Base-by-base conservation (phyloP, 495 filamentous ascomycete genomes). In the Xylaria flabelliformis region DNA sequence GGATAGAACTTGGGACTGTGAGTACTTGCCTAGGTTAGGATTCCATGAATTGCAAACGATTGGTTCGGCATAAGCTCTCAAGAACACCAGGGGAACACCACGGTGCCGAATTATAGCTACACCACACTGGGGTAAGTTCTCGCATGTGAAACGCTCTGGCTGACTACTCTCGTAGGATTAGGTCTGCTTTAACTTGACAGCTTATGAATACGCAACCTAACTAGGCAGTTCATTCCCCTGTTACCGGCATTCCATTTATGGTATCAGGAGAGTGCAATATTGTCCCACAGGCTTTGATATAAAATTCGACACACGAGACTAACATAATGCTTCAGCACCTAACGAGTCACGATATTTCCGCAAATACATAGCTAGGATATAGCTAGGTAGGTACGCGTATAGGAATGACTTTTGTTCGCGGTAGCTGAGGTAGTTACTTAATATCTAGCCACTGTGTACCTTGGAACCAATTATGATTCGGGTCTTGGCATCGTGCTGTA, bases 71-170 rank as follows among this genome's bases (percentile, higher is more conserved):
- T 44, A 21, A 29, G 32, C 24, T 39, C 58, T 17, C 12, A 21
- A 9, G 39, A 61, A 61, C 36, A 1, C 5, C 61, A 64, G 36
- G 39, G 58, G 36, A 63, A 64, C 4, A 42, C 39, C 39, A 39
- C 58, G 56, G 12, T 39, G 46, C 64, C 46, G 64, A 67, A 46
- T 66, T 66, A 51, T 66, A 66, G 64, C 46, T 26, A 46, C 64
- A 66, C 44, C 21, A 15, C 42, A 64, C 42, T 15, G 12, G 26
- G 26, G 19, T n/a, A 21, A 65, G 26, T 19, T 50, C 24, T 64
- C 21, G 39, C 39, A 64, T 64, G 39, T 44, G 39, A 64, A 64
- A 64, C 36, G 44, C 17, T 64, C 61, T 26, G 21, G 39, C 21
- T 44, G 46, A 39, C 42, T 53, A 41, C 32, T 41, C 2, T 67